phyloP scores from a whole-genome alignment of 345 rosid species.

The Rhizophora apiculata region DNA sequence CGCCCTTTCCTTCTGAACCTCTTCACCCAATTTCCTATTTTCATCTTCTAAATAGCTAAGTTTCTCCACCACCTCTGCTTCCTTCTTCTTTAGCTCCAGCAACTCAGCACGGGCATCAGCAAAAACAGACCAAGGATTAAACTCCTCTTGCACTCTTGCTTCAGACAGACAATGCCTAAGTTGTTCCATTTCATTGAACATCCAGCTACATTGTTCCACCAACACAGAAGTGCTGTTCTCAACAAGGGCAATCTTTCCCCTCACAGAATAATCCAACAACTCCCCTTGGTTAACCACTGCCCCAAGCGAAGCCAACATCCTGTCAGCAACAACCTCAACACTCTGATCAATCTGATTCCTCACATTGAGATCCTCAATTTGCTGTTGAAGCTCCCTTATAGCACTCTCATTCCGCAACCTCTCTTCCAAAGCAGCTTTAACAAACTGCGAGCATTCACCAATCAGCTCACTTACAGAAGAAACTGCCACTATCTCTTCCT shows the following conservation, averaged over 20 bases:
- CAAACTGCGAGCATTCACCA: conserved; percentile 44
- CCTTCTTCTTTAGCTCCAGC: conserved; percentile 55
- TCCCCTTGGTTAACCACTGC: conserved; percentile 54
- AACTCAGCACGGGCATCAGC: conserved; percentile 60
- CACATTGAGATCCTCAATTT: conserved; percentile 57
- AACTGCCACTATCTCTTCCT: conserved; percentile 14
- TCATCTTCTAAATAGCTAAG: conserved; percentile 49
- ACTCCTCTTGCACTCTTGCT: conserved; percentile 49
- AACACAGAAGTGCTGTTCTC: conserved; percentile 53
- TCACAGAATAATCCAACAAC: conserved; percentile 48
- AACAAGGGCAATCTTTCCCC: conserved; percentile 48
- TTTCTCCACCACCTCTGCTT: conserved; percentile 42
- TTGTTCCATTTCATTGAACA: conserved; percentile 59
- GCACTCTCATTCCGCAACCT: conserved; percentile 38
- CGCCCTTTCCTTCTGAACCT: conserved; percentile 50
- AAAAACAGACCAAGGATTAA: conserved; percentile 38
- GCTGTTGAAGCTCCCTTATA: conserved; percentile 43
- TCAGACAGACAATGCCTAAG: conserved; percentile 60
- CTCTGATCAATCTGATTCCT: conserved; percentile 41
- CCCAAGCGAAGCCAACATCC: conserved; percentile 59
- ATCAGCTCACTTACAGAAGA: conserved; percentile 31
- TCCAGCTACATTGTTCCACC: conserved; percentile 56
- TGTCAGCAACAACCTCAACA: conserved; percentile 49
- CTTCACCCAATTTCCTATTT: conserved; percentile 54
- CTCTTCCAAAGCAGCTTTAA: conserved; percentile 42